These are phyloP conservation scores for Brassica cretica DNA, from an alignment of 345 rosid species.

Conservation along the genomic window DNA sequence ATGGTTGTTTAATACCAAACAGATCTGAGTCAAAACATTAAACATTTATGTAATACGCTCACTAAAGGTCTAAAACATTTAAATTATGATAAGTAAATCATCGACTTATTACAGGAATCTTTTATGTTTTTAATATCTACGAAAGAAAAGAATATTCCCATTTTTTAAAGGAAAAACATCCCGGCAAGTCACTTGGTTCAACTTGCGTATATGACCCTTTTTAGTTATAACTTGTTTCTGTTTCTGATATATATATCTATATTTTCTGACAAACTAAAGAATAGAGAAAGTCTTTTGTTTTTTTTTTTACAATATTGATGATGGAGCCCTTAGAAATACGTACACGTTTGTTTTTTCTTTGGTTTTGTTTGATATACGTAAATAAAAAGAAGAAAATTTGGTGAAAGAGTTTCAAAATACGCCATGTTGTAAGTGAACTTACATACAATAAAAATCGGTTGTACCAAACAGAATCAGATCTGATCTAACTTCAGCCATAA, in stretches of 20 bases:
- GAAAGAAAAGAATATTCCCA: constrained; percentile 31
- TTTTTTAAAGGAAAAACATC: constrained; percentile 22
- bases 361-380: not conserved
- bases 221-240: constrained; percentile 15
- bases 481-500: not conserved
- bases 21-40: not conserved
- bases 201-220: constrained; percentile 32
- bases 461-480: not conserved
- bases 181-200: constrained; percentile 29
- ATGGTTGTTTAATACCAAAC: not conserved
- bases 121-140: not conserved
- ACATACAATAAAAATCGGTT: not conserved
- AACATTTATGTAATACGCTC: not conserved
- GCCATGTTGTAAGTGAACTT: not conserved
- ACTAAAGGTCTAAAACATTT: not conserved
- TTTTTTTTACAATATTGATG: not conserved
- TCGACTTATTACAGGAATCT: not conserved
- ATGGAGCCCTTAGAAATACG: not conserved
- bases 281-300: not conserved
- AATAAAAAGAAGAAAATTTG: not conserved
- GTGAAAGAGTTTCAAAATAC: not conserved
- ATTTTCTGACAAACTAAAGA: not conserved
- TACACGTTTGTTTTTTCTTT: not conserved
- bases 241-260: constrained; percentile 1
- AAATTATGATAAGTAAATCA: not conserved